These are phyloP conservation scores for Rostrohypoxylon terebratum DNA, from an alignment of 495 filamentous ascomycete genomes.

Conservation along the genomic window DNA sequence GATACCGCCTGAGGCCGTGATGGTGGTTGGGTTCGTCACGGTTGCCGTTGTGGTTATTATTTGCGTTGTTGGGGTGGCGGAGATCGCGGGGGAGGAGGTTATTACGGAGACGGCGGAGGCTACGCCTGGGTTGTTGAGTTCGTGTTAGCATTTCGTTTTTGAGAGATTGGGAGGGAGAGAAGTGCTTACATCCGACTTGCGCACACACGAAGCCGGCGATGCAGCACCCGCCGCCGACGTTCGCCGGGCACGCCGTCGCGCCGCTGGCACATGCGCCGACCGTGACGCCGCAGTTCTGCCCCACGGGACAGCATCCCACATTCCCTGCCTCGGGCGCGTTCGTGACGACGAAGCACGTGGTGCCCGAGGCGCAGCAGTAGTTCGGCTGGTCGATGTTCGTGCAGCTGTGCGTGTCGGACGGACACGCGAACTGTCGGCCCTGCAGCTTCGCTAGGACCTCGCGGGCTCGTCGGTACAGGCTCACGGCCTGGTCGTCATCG, in stretches of 20 bases:
- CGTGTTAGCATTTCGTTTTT: constrained; percentile 11
- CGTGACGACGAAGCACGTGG: constrained; percentile 69
- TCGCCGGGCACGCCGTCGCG: constrained; percentile 74
- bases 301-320: constrained; percentile 87
- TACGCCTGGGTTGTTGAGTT: constrained; percentile 45
- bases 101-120: constrained; percentile 56
- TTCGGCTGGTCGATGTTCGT: constrained; percentile 74
- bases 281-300: constrained; percentile 72
- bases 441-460: constrained; percentile 55
- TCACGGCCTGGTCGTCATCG: constrained; percentile 27
- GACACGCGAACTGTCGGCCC: constrained; percentile 76
- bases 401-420: constrained; percentile 74
- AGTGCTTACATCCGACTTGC: constrained; percentile 79
- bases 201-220: constrained; percentile 82
- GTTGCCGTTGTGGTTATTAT: constrained; percentile 49
- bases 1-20: constrained; percentile 50
- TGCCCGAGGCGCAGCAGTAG: constrained; percentile 77
- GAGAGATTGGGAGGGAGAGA: not conserved
- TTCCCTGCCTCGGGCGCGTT: constrained; percentile 78
- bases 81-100: constrained; percentile 47
- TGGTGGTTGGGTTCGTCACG: constrained; percentile 53
- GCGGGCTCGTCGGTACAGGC: constrained; percentile 49
- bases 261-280: constrained; percentile 72
- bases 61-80: constrained; percentile 48
- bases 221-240: constrained; percentile 87